These are phyloP conservation scores for Urostyla sp. DNA, from an alignment of 73 alveolate species.

Conservation along the genomic window DNA sequence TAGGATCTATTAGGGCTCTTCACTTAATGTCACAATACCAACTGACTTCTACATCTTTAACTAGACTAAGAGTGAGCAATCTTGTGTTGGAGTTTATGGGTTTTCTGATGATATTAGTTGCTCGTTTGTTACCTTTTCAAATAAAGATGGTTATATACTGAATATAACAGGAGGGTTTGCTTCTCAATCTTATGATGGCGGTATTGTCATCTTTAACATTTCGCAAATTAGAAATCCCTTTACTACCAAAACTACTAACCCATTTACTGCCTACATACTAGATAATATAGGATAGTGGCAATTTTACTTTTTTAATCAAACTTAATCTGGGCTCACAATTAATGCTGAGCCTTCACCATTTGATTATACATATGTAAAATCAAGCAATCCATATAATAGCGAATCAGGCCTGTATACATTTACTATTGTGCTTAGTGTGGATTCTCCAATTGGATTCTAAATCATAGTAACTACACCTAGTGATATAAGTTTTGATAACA, in stretches of 20 bases:
- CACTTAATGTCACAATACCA: not conserved
- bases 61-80: not conserved
- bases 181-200: conserved; percentile 8
- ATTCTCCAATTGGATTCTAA: not conserved
- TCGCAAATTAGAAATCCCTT: conserved; percentile 24
- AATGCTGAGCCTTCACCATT: conserved; percentile 6
- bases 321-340: not conserved
- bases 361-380: not conserved
- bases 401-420: conserved; percentile 12
- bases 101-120: conserved; percentile 31
- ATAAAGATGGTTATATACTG: conserved; percentile 11
- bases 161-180: conserved; percentile 17
- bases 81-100: conserved; percentile 32
- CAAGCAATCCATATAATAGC: not conserved
- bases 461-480: not conserved
- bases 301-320: not conserved
- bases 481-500: conserved; percentile 10
- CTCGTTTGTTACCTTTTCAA: not conserved
- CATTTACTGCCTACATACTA: not conserved
- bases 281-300: not conserved
- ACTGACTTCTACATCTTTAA: conserved; percentile 28
- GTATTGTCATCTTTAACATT: conserved; percentile 11
- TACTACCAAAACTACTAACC: not conserved
- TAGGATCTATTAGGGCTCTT: conserved; percentile 10
- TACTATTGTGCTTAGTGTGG: conserved; percentile 11